Percentiles rank a stretch among this genome's conserved stretches.
Evolutionary conservation across 2,329 filamentous ascomycete species (phyloP).

Genomic region (Coniochaeta hoffmannii): DNA sequence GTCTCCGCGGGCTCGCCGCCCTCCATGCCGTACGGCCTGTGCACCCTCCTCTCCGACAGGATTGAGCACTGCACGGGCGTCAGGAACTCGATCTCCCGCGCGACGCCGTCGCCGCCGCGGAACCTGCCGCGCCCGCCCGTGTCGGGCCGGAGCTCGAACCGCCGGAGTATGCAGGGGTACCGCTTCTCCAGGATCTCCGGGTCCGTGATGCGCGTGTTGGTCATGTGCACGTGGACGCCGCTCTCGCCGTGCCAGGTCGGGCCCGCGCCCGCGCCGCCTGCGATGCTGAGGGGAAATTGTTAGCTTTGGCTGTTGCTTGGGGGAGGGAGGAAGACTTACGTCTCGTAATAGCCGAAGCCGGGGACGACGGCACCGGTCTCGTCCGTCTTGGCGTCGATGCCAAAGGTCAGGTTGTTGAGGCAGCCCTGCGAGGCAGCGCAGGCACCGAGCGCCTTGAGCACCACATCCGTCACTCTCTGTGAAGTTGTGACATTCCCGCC

Average conservation of each 20-base stretch:
- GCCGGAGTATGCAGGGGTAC: constrained; percentile 59
- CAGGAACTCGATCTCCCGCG: constrained; percentile 9
- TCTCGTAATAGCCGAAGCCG: constrained; percentile 73
- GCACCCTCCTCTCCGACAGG: constrained; percentile 8
- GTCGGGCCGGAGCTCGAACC: constrained; percentile 52
- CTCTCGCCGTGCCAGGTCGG: constrained; percentile 59
- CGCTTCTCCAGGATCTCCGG: constrained; percentile 62
- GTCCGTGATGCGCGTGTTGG: constrained; percentile 68
- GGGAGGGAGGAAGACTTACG: constrained; percentile 17
- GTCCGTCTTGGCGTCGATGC: constrained; percentile 43
- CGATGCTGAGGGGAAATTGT: constrained; percentile 32
- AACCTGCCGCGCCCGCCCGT: constrained; percentile 47
- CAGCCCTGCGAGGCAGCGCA: constrained; percentile 73
- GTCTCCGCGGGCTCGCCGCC: constrained; percentile 5
- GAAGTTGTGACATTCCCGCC: constrained; percentile 25
- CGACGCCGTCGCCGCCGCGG: constrained; percentile 8
- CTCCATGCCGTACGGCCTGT: constrained; percentile 9
- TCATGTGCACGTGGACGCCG: constrained; percentile 68
- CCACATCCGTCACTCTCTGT: constrained; percentile 50
- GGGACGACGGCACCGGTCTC: constrained; percentile 9
- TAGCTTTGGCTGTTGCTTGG: neutral
- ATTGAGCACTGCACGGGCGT: constrained; percentile 7
- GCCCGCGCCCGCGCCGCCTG: constrained; percentile 62
- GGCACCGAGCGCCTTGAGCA: constrained; percentile 67
- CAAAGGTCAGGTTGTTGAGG: constrained; percentile 75